Conservation (phyloP, 169 alveolate species). For the Eimeria tenella region DNA sequence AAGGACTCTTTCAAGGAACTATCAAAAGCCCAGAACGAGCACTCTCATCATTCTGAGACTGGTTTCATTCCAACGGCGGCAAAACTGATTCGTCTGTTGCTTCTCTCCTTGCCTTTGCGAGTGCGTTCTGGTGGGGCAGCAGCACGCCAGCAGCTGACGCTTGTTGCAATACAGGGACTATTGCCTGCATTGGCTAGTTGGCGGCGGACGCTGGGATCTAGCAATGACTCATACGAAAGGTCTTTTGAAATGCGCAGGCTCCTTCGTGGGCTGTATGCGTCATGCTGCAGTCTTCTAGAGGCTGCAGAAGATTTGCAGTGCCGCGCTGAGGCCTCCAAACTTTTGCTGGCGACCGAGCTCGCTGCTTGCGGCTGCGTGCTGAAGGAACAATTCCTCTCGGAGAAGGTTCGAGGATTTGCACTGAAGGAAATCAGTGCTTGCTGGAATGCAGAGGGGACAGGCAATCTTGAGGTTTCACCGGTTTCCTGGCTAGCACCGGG, state of each 20-base stretch:
- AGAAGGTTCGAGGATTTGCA: slow-evolving; percentile 37
- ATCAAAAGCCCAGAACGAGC: background rate
- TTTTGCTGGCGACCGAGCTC: slow-evolving; percentile 62
- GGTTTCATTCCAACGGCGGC: slow-evolving; percentile 15
- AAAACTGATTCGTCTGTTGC: slow-evolving; percentile 54
- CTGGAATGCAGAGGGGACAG: slow-evolving; percentile 27
- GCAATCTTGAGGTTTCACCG: background rate
- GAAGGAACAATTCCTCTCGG: background rate
- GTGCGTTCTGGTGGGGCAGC: slow-evolving; percentile 71
- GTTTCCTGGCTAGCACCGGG: slow-evolving; percentile 52
- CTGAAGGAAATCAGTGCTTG: background rate
- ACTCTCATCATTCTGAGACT: background rate
- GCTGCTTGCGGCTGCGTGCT: slow-evolving; percentile 77
- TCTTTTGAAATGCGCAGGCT: slow-evolving; percentile 41
- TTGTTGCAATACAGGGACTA: slow-evolving; percentile 46
- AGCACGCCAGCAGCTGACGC: slow-evolving; percentile 59
- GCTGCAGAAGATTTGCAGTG: slow-evolving; percentile 42
- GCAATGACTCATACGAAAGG: background rate
- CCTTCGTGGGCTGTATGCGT: slow-evolving; percentile 26
- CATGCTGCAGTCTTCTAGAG: slow-evolving; percentile 67
- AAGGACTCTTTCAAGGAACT: background rate
- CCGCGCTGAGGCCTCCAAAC: slow-evolving; percentile 74
- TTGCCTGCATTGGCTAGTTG: slow-evolving; percentile 54
- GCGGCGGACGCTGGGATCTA: slow-evolving; percentile 3
- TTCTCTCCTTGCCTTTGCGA: slow-evolving; percentile 51